Conservation (phyloP, 768 basidiomycete species). For the Lentinula edodes region DNA sequence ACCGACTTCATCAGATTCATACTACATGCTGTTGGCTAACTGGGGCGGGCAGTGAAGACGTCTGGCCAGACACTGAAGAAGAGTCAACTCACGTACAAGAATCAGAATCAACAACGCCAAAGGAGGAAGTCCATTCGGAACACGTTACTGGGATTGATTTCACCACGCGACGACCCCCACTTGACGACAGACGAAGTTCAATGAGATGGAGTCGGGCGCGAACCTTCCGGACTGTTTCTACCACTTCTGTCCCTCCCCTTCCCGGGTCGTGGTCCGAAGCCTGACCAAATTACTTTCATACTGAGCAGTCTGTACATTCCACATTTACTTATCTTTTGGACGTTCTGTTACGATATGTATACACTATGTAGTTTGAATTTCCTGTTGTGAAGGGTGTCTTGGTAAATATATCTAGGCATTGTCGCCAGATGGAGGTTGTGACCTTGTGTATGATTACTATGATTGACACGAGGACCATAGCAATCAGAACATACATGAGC, state of each 20-base stretch:
- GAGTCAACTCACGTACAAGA: conserved; percentile 5
- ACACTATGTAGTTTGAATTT: background rate
- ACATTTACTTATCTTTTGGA: background rate
- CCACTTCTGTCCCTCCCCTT: conserved; percentile 2
- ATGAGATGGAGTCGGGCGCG: conserved; percentile 2
- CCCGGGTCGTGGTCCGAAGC: conserved; percentile 2
- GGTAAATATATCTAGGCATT: background rate
- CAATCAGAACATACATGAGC: no score
- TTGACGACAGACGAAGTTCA: background rate
- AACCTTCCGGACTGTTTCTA: background rate
- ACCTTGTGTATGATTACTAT: no score
- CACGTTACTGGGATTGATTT: background rate
- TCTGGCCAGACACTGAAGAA: conserved; percentile 7
- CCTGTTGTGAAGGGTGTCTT: background rate
- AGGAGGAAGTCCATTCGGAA: conserved; percentile 6
- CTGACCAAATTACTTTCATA: background rate
- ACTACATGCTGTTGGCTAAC: background rate
- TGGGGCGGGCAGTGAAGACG: conserved; percentile 2
- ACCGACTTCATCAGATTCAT: background rate
- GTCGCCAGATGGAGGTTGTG: background rate
- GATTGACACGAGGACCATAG: no score
- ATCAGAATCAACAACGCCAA: conserved; percentile 4
- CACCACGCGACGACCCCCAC: background rate
- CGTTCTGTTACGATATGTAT: conserved; percentile 1
- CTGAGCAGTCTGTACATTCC: background rate